Evolutionary conservation across 306 rosid species (phyloP).

Genomic region (Dryas drummondii): DNA sequence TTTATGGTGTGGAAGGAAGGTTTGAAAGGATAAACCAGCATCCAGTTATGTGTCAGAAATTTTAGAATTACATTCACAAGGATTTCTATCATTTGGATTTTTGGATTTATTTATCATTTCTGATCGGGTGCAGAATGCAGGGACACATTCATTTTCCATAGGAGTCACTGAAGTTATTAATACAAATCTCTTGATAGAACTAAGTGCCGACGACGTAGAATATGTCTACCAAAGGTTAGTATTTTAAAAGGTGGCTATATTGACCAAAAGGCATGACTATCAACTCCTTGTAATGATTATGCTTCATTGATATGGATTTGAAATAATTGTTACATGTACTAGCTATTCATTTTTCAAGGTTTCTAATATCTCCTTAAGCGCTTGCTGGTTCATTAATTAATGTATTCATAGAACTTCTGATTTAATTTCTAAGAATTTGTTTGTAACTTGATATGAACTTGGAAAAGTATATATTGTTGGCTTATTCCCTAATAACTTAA

Average conservation of each 20-base stretch:
- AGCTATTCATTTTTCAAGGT: neutral
- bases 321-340: neutral
- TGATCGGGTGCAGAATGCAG: conserved; percentile 63
- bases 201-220: conserved; percentile 88
- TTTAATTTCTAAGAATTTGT: neutral
- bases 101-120: conserved; percentile 22
- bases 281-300: neutral
- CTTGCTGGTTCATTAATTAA: neutral
- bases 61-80: conserved; percentile 24
- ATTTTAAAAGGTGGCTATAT: neutral
- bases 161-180: conserved; percentile 91
- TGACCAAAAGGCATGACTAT: neutral
- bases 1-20: conserved; percentile 83
- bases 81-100: conserved; percentile 10
- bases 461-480: neutral
- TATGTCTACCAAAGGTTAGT: conserved; percentile 88
- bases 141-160: conserved; percentile 84
- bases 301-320: neutral
- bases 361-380: conserved; percentile 3
- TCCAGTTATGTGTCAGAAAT: conserved; percentile 66
- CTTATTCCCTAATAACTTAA: neutral
- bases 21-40: conserved; percentile 94
- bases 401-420: neutral
- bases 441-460: neutral
- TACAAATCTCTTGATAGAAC: conserved; percentile 80